Conservation (phyloP, 306 rosid genomes). For the Malus domestica region DNA sequence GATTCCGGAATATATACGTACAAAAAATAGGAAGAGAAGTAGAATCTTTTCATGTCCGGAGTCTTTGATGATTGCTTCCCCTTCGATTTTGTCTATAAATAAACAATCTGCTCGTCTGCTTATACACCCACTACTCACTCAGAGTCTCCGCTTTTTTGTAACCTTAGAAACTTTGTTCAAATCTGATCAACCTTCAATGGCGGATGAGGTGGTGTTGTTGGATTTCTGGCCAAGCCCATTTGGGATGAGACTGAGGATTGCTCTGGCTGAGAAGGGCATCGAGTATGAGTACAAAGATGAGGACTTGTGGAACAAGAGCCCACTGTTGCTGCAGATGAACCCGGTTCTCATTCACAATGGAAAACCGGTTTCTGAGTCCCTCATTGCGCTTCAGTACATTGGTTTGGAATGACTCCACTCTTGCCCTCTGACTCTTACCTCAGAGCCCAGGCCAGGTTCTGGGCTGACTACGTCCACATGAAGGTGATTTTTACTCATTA, state of each 20-base stretch:
- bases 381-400: constrained; percentile 27
- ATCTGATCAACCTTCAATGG: background rate
- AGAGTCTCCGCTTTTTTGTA: background rate
- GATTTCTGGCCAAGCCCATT: constrained; percentile 29
- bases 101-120: too few relatives aligned
- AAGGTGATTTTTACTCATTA: constrained; percentile 13
- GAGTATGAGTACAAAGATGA: constrained; percentile 28
- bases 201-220: constrained; percentile 20
- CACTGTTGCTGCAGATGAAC: constrained; percentile 39
- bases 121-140: too few relatives aligned
- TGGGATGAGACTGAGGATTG: constrained; percentile 27
- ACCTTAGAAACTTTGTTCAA: background rate
- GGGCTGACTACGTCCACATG: constrained; percentile 33
- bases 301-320: constrained; percentile 35
- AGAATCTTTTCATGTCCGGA: too few relatives aligned
- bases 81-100: too few relatives aligned
- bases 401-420: constrained; percentile 32
- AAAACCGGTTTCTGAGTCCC: constrained; percentile 39
- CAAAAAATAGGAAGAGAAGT: too few relatives aligned
- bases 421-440: constrained; percentile 30
- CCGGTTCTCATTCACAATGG: constrained; percentile 51
- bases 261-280: constrained; percentile 35
- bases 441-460: constrained; percentile 40
- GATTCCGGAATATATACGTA: background rate
- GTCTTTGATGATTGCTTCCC: background rate